phyloP scores from a whole-genome alignment of 257 asterid species.

The Osmanthus fragrans region DNA sequence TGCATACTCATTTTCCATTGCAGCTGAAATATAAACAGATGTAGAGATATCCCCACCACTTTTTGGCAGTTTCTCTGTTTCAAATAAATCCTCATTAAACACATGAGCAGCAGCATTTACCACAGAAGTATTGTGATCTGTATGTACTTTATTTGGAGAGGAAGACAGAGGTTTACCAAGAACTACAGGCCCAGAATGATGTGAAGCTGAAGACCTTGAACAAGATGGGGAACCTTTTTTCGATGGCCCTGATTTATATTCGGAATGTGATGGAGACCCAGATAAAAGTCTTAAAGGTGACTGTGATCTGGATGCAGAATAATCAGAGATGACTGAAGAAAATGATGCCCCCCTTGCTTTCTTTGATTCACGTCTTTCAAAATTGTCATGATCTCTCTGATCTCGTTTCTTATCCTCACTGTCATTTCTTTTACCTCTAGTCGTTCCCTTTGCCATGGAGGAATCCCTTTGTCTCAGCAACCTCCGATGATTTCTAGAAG shows the following conservation, averaged over 20 bases:
- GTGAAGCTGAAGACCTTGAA: constrained; percentile 25
- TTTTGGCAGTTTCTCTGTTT: constrained; percentile 10
- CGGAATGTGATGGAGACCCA: constrained; percentile 23
- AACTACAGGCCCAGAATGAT: constrained; percentile 19
- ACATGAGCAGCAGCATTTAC: constrained; percentile 18
- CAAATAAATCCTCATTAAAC: constrained; percentile 14
- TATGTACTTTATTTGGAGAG: constrained; percentile 25
- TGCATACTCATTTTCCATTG: constrained; percentile 12
- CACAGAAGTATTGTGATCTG: constrained; percentile 10
- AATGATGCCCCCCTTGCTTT: constrained; percentile 39
- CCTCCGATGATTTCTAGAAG: constrained; percentile 22
- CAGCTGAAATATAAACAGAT: constrained; percentile 1
- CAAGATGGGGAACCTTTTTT: constrained; percentile 24
- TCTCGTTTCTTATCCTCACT: constrained; percentile 36
- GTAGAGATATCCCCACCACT: constrained; percentile 6
- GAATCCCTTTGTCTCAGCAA: constrained; percentile 29
- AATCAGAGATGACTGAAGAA: constrained; percentile 38
- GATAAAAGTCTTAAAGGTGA: constrained; percentile 32
- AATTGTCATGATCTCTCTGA: constrained; percentile 23
- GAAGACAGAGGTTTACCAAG: constrained; percentile 17
- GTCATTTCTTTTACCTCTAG: constrained; percentile 26
- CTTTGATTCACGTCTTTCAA: constrained; percentile 30
- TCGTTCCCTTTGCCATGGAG: constrained; percentile 22
- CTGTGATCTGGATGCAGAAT: constrained; percentile 37
- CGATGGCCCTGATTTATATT: constrained; percentile 17